phyloP scores from a whole-genome alignment of 306 rosid genomes.

The Notholithocarpus densiflorus region DNA sequence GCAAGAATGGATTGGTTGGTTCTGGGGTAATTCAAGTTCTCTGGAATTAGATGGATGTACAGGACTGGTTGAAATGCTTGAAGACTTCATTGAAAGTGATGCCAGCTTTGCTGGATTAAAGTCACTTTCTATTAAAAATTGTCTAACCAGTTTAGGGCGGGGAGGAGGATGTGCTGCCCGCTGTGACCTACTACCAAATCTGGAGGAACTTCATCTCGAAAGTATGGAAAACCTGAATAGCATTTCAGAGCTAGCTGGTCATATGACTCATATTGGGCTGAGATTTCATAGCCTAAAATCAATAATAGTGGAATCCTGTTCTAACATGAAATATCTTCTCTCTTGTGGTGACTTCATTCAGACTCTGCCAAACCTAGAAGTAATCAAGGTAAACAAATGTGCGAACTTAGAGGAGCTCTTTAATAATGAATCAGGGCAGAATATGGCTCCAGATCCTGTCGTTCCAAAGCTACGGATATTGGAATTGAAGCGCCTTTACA shows the following conservation, averaged over 20 bases:
- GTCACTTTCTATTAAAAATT: not conserved
- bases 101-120: conserved; percentile 1
- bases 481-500: not conserved
- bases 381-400: not conserved
- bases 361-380: conserved; percentile 12
- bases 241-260: conserved; percentile 16
- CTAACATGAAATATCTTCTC: not conserved
- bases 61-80: conserved; percentile 6
- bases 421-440: not conserved
- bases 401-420: conserved; percentile 1
- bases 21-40: conserved; percentile 1
- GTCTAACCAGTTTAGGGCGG: not conserved
- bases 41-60: not conserved
- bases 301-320: not conserved
- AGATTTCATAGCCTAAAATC: conserved; percentile 7
- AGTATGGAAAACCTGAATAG: not conserved
- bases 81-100: not conserved
- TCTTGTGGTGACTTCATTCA: conserved; percentile 1
- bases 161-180: conserved; percentile 18
- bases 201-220: conserved; percentile 7
- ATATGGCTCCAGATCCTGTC: not conserved
- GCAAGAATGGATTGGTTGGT: conserved; percentile 1
- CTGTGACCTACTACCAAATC: conserved; percentile 13
- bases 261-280: conserved; percentile 3
- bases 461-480: conserved; percentile 5